These are phyloP conservation scores for Anastatica hierochuntica DNA, from an alignment of 345 rosid species.

Conservation along the genomic window DNA sequence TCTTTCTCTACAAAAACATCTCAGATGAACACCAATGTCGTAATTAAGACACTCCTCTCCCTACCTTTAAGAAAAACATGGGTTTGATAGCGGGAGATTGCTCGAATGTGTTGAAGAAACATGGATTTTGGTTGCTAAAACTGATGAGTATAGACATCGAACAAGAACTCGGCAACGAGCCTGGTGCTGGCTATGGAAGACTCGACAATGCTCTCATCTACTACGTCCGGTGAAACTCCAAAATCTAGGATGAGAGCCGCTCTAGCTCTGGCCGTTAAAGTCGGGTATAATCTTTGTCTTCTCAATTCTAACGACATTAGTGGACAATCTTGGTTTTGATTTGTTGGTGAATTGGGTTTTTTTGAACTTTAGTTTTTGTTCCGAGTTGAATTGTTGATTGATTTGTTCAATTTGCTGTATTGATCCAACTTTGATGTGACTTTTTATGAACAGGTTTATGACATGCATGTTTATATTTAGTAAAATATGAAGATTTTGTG, in stretches of 20 bases:
- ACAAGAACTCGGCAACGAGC: conserved; percentile 42
- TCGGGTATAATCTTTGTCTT: conserved; percentile 49
- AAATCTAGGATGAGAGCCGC: conserved; percentile 87
- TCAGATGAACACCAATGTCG: too few species aligned
- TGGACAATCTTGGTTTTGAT: background rate
- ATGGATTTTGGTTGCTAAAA: conserved; percentile 78
- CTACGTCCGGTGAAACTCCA: conserved; percentile 77
- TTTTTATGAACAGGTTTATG: too few species aligned
- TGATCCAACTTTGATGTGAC: too few species aligned
- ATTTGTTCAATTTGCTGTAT: background rate
- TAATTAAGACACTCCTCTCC: too few species aligned
- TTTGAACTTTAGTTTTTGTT: background rate
- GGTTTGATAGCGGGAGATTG: conserved; percentile 56
- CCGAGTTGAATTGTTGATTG: background rate
- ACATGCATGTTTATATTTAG: too few species aligned
- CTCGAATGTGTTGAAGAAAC: conserved; percentile 45
- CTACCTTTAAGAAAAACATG: conserved; percentile 39
- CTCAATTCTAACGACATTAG: background rate
- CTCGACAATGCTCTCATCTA: conserved; percentile 76
- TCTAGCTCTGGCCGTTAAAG: conserved; percentile 78
- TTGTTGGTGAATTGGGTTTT: background rate
- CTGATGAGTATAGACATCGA: conserved; percentile 50
- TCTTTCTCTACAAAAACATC: too few species aligned
- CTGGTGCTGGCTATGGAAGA: conserved; percentile 67
- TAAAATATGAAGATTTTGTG: too few species aligned